phyloP scores from a whole-genome alignment of 495 filamentous ascomycete species.

The Penicillium coprophilum region DNA sequence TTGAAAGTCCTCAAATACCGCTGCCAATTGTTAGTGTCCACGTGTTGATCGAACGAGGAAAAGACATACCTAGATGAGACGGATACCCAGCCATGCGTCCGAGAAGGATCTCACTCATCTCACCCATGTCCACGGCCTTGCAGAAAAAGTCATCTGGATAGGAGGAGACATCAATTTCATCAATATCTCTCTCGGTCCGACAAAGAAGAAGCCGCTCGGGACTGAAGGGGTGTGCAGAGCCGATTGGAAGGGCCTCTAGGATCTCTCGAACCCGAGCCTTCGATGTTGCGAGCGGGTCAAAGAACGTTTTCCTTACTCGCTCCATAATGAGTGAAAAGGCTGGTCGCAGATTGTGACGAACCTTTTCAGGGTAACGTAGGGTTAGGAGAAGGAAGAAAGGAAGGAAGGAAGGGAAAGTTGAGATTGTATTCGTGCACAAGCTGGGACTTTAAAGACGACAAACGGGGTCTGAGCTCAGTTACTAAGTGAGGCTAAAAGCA shows the following conservation, averaged over 20 bases:
- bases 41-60: background rate
- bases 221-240: constrained; percentile 32
- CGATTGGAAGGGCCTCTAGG: constrained; percentile 22
- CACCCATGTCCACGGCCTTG: constrained; percentile 30
- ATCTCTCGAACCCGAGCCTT: constrained; percentile 24
- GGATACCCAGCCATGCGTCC: constrained; percentile 22
- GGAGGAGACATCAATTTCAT: constrained; percentile 30
- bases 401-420: too few relatives aligned
- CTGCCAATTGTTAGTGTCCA: constrained; percentile 11
- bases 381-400: background rate
- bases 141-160: constrained; percentile 27
- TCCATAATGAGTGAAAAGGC: constrained; percentile 13
- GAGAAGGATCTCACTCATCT: constrained; percentile 24
- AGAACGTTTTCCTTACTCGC: constrained; percentile 24
- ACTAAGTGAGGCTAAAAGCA: background rate
- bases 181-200: constrained; percentile 21
- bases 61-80: constrained; percentile 17
- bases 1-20: constrained; percentile 20
- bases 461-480: background rate
- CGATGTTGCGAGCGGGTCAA: constrained; percentile 25
- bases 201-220: constrained; percentile 27
- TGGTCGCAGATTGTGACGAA: background rate
- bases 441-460: background rate
- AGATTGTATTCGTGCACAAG: background rate
- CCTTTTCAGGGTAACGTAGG: background rate